A percentile compares a stretch with the other conserved stretches of the same genome.
These are phyloP conservation scores for Oropetium thomaeum DNA, from an alignment of 176 grass and related monocot species.

Conservation along the genomic window DNA sequence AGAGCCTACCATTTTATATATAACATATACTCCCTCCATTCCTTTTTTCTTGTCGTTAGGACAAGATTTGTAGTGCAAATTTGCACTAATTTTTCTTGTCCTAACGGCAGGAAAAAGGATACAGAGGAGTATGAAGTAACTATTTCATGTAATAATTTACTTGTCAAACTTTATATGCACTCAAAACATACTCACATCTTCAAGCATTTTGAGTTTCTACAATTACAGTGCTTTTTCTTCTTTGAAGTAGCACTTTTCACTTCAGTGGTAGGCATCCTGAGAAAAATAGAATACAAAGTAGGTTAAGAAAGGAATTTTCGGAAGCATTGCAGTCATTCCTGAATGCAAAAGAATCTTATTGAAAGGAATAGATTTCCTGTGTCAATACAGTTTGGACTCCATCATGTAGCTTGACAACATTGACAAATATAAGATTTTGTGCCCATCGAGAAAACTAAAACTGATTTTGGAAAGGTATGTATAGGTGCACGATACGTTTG, in stretches of 20 bases:
- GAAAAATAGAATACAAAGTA: conserved; percentile 13
- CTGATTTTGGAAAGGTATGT: not conserved
- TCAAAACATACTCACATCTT: conserved; percentile 53
- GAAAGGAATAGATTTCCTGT: not conserved
- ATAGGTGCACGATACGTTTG: not conserved
- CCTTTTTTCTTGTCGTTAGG: no score
- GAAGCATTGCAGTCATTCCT: not conserved
- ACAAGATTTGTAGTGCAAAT: no score
- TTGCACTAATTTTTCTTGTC: no score
- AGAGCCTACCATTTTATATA: not conserved
- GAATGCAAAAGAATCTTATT: conserved; percentile 12
- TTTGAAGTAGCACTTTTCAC: conserved; percentile 51
- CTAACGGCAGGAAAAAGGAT: no score
- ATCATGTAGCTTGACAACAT: not conserved
- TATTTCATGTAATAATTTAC: conserved; percentile 3
- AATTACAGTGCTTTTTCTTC: conserved; percentile 71
- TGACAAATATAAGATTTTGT: not conserved
- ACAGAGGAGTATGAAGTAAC: conserved; percentile 12
- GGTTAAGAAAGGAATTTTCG: conserved; percentile 11
- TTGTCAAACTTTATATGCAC: not conserved
- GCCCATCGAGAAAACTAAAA: not conserved
- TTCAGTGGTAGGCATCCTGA: conserved; percentile 48
- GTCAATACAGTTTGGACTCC: not conserved
- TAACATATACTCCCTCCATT: no score
- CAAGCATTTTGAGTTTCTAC: conserved; percentile 70